Conservation (phyloP, 306 rosid genomes). For the Biancaea sappan region DNA sequence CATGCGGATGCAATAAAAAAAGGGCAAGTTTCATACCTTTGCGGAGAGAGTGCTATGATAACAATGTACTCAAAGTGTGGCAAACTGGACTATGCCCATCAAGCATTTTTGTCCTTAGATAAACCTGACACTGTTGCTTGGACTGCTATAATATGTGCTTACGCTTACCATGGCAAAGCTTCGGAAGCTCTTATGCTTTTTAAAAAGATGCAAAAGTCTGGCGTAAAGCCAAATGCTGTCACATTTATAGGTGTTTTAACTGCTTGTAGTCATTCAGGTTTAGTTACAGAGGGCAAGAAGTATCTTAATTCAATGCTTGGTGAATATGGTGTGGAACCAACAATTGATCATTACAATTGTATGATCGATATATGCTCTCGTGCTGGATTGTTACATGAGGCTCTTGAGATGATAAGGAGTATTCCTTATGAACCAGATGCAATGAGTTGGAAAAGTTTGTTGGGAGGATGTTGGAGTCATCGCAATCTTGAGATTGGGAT, state of each 20-base stretch:
- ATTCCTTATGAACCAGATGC: slow-evolving; percentile 55
- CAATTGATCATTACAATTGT: slow-evolving; percentile 59
- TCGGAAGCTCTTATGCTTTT: slow-evolving; percentile 52
- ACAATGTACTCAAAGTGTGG: slow-evolving; percentile 75
- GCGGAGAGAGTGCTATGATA: slow-evolving; percentile 66
- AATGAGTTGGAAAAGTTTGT: slow-evolving; percentile 64
- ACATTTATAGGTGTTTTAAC: slow-evolving; percentile 61
- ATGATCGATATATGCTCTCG: slow-evolving; percentile 65
- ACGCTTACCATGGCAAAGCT: slow-evolving; percentile 64
- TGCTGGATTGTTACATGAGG: slow-evolving; percentile 55
- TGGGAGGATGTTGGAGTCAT: slow-evolving; percentile 71
- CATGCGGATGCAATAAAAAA: slow-evolving; percentile 65
- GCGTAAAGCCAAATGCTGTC: slow-evolving; percentile 54
- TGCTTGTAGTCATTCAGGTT: slow-evolving; percentile 65
- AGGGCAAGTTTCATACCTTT: slow-evolving; percentile 45
- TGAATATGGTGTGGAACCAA: slow-evolving; percentile 46
- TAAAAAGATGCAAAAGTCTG: slow-evolving; percentile 46
- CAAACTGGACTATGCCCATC: slow-evolving; percentile 52
- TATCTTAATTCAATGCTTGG: slow-evolving; percentile 56
- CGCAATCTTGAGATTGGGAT: slow-evolving; percentile 52
- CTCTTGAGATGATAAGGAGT: slow-evolving; percentile 48
- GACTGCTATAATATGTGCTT: slow-evolving; percentile 63
- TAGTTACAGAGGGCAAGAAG: slow-evolving; percentile 50
- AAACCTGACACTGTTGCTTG: slow-evolving; percentile 63
- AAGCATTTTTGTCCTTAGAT: slow-evolving; percentile 51